Conservation (phyloP, 306 rosid genomes). For the Abrus precatorius region DNA sequence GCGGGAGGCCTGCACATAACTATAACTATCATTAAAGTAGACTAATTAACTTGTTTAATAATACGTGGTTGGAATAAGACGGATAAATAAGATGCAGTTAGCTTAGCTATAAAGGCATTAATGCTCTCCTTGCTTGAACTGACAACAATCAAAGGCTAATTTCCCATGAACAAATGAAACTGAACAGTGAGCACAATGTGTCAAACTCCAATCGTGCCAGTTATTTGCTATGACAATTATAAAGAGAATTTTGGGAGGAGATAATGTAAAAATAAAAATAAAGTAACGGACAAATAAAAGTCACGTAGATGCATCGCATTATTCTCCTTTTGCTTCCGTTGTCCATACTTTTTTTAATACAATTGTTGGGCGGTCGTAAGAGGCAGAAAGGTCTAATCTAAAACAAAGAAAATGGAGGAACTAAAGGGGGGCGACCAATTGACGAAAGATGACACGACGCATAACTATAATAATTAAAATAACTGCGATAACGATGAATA, state of each 20-base stretch:
- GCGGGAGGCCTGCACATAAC: not conserved
- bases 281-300: slow-evolving; percentile 21
- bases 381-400: slow-evolving; percentile 40
- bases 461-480: not conserved
- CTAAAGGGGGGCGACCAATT: slow-evolving; percentile 12
- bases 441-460: slow-evolving; percentile 34
- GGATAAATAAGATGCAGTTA: slow-evolving; percentile 9
- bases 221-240: not conserved
- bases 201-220: not conserved
- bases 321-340: slow-evolving; percentile 31
- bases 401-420: slow-evolving; percentile 41
- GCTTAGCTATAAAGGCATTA: not conserved
- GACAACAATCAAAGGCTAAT: not conserved
- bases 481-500: slow-evolving; percentile 46
- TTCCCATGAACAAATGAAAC: not conserved
- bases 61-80: slow-evolving; percentile 13
- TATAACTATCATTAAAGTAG: not conserved
- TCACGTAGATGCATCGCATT: not conserved
- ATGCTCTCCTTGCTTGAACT: slow-evolving; percentile 15
- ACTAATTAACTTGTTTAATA: not conserved
- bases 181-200: not conserved
- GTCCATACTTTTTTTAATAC: slow-evolving; percentile 25
- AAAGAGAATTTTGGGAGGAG: not conserved
- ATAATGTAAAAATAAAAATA: not conserved
- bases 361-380: slow-evolving; percentile 43